Percentiles rank a stretch among this genome's conserved stretches.
Evolutionary conservation across 495 filamentous ascomycete genomes (phyloP).

Genomic region (Xylaria scruposa): DNA sequence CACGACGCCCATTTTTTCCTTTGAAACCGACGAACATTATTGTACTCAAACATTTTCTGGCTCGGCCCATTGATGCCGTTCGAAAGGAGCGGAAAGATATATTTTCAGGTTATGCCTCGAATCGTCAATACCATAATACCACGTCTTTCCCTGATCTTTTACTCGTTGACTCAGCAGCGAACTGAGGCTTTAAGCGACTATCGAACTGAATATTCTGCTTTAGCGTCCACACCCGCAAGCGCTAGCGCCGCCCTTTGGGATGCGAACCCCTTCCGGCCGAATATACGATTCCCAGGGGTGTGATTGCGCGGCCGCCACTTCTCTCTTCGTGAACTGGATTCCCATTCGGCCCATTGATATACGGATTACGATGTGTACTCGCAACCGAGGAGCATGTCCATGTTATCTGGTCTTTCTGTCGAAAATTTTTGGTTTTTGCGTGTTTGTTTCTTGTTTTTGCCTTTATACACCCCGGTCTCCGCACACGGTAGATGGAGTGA

Average conservation of each 20-base stretch:
- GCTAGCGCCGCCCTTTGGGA: neutral
- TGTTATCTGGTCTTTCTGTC: conserved; percentile 37
- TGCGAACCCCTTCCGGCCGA: neutral
- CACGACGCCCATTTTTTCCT: conserved; percentile 54
- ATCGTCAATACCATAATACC: conserved; percentile 29
- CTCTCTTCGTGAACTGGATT: conserved; percentile 25
- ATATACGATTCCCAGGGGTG: conserved; percentile 10
- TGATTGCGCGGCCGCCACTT: conserved; percentile 14
- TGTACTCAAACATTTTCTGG: conserved; percentile 42
- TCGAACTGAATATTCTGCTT: conserved; percentile 4
- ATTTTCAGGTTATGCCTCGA: conserved; percentile 28
- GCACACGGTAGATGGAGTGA: conserved; percentile 38
- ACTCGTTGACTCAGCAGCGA: conserved; percentile 26
- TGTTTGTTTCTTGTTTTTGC: conserved; percentile 40
- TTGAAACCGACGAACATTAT: conserved; percentile 40
- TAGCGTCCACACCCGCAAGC: neutral
- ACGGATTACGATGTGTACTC: conserved; percentile 28
- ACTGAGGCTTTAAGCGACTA: conserved; percentile 10
- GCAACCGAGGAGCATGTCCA: conserved; percentile 36
- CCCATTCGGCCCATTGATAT: conserved; percentile 22
- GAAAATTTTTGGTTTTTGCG: conserved; percentile 36
- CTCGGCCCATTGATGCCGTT: conserved; percentile 33
- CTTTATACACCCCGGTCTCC: conserved; percentile 36
- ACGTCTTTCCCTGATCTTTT: conserved; percentile 30
- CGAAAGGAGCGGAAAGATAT: conserved; percentile 34